These are phyloP conservation scores for Cercophora newfieldiana DNA, from an alignment of 495 filamentous ascomycete species.

Conservation along the genomic window DNA sequence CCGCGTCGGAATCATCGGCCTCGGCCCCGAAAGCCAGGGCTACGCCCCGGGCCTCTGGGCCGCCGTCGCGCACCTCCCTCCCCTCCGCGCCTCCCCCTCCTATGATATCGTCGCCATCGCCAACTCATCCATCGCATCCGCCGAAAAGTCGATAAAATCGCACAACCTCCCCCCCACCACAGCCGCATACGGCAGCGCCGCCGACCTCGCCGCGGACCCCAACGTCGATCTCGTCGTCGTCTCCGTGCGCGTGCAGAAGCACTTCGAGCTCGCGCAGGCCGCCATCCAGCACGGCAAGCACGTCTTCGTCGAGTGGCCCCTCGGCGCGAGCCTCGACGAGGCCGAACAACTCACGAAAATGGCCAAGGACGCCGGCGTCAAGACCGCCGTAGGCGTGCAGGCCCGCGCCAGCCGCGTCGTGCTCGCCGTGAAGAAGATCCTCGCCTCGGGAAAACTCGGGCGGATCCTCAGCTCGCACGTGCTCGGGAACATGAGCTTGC, in stretches of 20 bases:
- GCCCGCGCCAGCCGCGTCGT: slow-evolving; percentile 21
- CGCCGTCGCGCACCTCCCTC: slow-evolving; percentile 45
- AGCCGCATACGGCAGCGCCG: slow-evolving; percentile 46
- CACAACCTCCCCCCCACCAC: slow-evolving; percentile 41
- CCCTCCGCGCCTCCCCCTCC: slow-evolving; percentile 33
- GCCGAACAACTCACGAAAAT: slow-evolving; percentile 40
- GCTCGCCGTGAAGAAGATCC: slow-evolving; percentile 26
- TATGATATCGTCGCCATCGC: slow-evolving; percentile 50
- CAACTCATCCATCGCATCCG: slow-evolving; percentile 43
- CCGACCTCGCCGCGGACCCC: slow-evolving; percentile 51
- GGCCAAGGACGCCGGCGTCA: slow-evolving; percentile 35
- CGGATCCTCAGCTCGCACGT: slow-evolving; percentile 28
- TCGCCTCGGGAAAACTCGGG: slow-evolving; percentile 30
- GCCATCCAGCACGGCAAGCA: slow-evolving; percentile 49
- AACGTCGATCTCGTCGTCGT: slow-evolving; percentile 55
- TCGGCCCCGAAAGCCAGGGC: slow-evolving; percentile 23
- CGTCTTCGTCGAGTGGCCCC: slow-evolving; percentile 57
- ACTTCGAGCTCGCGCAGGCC: slow-evolving; percentile 47
- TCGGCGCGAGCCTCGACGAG: slow-evolving; percentile 24
- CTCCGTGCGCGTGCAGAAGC: slow-evolving; percentile 44
- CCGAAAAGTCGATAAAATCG: slow-evolving; percentile 42
- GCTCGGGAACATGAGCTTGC: background rate
- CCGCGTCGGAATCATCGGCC: slow-evolving; percentile 41
- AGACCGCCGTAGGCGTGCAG: slow-evolving; percentile 36
- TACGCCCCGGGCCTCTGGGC: slow-evolving; percentile 42